Percentiles rank a stretch among this genome's conserved stretches.
Evolutionary conservation across 1,139 yeast genomes (phyloP).

Genomic region (Taiozyma onychis): DNA sequence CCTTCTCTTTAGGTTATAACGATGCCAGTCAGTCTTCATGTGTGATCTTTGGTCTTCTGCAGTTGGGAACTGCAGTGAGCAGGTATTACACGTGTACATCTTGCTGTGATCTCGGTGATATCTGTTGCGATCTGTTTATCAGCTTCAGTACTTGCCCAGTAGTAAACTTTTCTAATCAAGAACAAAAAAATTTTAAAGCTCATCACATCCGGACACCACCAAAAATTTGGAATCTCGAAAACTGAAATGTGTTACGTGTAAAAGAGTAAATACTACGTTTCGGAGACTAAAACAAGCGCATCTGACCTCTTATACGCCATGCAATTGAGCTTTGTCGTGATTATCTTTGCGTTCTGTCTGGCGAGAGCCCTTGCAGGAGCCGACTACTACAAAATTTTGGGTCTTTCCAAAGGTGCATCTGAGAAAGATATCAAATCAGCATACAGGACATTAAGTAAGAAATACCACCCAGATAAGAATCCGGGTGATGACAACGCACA

Average conservation of each 20-base stretch:
- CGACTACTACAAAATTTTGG: constrained; percentile 51
- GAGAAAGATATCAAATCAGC: constrained; percentile 86
- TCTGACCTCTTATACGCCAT: not conserved
- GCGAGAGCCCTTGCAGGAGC: constrained; percentile 13
- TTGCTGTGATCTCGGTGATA: not conserved
- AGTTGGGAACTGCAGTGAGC: constrained; percentile 70
- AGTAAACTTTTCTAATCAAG: not conserved
- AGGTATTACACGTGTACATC: constrained; percentile 81
- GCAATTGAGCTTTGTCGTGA: not conserved
- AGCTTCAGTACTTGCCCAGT: not conserved
- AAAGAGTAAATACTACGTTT: not conserved
- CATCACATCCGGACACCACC: constrained; percentile 6
- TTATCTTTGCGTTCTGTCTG: not conserved
- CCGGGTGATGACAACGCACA: constrained; percentile 77
- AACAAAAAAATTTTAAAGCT: not conserved
- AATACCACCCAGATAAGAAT: constrained; percentile 94
- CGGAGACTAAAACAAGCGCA: not conserved
- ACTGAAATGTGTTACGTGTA: constrained; percentile 4
- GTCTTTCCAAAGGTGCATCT: constrained; percentile 59
- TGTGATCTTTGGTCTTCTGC: constrained; percentile 83
- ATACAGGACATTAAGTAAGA: constrained; percentile 75
- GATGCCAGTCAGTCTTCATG: constrained; percentile 89
- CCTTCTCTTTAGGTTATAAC: constrained; percentile 88
- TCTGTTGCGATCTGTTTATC: not conserved
- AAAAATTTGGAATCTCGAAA: not conserved